A percentile compares a stretch with the other conserved stretches of the same genome.
Evolutionary conservation across 2,329 filamentous ascomycete genomes (phyloP).

Genomic region (Arachnopeziza araneosa): DNA sequence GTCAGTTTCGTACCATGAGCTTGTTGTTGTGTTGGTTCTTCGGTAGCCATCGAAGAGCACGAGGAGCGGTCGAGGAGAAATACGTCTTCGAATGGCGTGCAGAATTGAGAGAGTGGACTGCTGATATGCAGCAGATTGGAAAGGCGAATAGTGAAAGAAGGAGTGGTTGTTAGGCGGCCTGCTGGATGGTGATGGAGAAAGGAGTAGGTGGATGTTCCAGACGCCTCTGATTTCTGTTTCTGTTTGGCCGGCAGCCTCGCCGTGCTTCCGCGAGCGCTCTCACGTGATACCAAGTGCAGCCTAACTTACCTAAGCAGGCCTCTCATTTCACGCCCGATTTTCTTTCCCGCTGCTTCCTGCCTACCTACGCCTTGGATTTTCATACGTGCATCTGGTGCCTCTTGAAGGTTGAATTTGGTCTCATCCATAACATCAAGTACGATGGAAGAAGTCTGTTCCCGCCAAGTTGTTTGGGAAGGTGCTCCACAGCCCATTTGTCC

Average conservation of each 20-base stretch:
- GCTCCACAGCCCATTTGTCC: neutral
- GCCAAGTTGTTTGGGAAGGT: neutral
- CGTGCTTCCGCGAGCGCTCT: neutral
- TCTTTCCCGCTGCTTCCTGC: no score
- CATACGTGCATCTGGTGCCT: no score
- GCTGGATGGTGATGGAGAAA: neutral
- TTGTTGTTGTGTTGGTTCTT: conserved; percentile 33
- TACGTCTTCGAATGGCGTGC: neutral
- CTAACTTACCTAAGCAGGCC: no score
- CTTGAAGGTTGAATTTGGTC: neutral
- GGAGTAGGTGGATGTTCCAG: neutral
- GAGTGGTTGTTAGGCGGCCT: neutral
- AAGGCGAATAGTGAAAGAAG: neutral
- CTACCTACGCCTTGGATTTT: no score
- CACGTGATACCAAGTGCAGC: neutral
- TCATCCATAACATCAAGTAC: neutral
- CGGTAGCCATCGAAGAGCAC: conserved; percentile 32
- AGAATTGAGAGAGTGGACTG: neutral
- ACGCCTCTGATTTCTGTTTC: neutral
- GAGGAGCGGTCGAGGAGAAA: neutral
- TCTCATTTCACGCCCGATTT: no score
- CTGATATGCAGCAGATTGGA: neutral
- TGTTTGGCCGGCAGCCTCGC: neutral
- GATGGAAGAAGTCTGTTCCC: neutral
- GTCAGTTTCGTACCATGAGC: conserved; percentile 37